Evolutionary conservation across 2,329 filamentous ascomycete species (phyloP), one percentile per base, ranked within the genome.

Genomic region (Aspergillus fijiensis): DNA sequence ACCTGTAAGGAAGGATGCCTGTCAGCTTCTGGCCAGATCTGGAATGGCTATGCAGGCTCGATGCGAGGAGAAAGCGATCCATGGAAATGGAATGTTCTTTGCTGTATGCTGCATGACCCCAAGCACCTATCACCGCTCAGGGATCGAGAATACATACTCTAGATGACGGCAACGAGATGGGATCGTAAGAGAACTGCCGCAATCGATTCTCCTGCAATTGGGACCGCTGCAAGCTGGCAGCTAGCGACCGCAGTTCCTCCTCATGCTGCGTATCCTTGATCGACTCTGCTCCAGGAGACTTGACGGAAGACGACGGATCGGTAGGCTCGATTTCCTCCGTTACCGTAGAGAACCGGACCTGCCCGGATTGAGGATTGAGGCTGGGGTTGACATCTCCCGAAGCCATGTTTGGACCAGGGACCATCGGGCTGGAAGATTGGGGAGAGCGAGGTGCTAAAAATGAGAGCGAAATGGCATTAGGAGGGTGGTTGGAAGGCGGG

Each of bases 131-230:
- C n/a, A 42, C 25, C 59, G 33, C n/a, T 49, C 21, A 33, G 23
- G 6, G 6, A 21, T 27, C 39, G 6, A 7, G 27, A 53, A 45
- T 48, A 76, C 76, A 55, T 77, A 80, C 77, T 64, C 77, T 76
- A 49, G 72, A 78, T 16, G 75, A 70, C 61, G 95, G 94, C 55
- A 98, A 82, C 39, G 95, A 98, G 64, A 96, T 88, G 35, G 94
- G 89, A 74, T 97, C 93, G 71, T 93, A 98, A 49, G 89, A 88
- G 77, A 92, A 96, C 72, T 92, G 91, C 72, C 89, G 90, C 81
- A 96, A 86, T 64, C 93, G 87, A 59, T 87, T 85, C 69, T 93
- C 89, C 78, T 97, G 93, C 62, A 96, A 83, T 68, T 89, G 87
- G 51, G 87, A 84, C 63, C 87, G 86, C 65, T 92, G 89, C 27